Evolutionary conservation across 148 eudicot genomes (phyloP).

Genomic region (Nyssa sinensis): DNA sequence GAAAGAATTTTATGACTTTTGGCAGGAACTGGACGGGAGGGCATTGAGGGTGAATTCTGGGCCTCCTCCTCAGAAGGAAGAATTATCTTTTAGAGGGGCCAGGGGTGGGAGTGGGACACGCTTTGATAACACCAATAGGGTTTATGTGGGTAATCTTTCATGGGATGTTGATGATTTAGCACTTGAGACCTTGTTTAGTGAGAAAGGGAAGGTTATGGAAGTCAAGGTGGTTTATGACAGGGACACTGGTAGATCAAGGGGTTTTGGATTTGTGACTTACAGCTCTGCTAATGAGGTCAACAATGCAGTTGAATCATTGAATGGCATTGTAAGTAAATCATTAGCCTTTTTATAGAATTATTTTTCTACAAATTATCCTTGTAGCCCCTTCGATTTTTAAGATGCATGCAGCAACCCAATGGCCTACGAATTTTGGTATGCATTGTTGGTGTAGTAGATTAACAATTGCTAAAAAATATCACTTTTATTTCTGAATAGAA

Average conservation of each 20-base stretch:
- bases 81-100: constrained; percentile 44
- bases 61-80: constrained; percentile 74
- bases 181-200: constrained; percentile 68
- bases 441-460: no score
- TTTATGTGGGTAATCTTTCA: constrained; percentile 90
- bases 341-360: neutral
- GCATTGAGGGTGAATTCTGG: constrained; percentile 85
- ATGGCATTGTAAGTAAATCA: constrained; percentile 69
- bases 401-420: neutral
- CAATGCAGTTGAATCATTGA: constrained; percentile 71
- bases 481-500: no score
- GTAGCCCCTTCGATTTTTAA: neutral
- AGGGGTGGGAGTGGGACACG: constrained; percentile 41
- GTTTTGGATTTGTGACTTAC: constrained; percentile 91
- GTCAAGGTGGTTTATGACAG: constrained; percentile 95
- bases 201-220: constrained; percentile 75
- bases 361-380: neutral
- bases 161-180: constrained; percentile 88
- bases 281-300: constrained; percentile 72
- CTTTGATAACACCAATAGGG: constrained; percentile 51
- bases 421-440: neutral
- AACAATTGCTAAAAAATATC: no score
- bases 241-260: constrained; percentile 92
- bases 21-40: constrained; percentile 88
- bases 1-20: constrained; percentile 11